Evolutionary conservation across 2,329 filamentous ascomycete species (phyloP).

Genomic region (Keithomyces neogunnii): DNA sequence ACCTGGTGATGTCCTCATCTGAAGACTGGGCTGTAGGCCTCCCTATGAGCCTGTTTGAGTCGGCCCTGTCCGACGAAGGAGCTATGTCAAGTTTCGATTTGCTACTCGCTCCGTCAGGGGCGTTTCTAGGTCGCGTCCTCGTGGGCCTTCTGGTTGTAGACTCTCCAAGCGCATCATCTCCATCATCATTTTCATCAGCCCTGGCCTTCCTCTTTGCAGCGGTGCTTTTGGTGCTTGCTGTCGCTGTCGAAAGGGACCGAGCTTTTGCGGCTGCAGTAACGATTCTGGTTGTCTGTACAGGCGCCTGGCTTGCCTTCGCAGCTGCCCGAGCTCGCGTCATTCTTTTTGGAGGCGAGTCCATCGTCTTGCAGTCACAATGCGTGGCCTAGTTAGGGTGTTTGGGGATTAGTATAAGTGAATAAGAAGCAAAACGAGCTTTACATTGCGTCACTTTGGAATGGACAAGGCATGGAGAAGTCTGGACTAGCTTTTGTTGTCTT

Average conservation of each 20-base stretch:
- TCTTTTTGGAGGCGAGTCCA: constrained; percentile 53
- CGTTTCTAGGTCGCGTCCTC: constrained; percentile 37
- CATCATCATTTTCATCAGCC: constrained; percentile 43
- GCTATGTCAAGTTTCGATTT: constrained; percentile 6
- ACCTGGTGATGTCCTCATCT: constrained; percentile 11
- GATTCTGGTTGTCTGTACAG: constrained; percentile 33
- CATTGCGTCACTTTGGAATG: constrained; percentile 17
- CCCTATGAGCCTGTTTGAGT: constrained; percentile 19
- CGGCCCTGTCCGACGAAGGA: neutral
- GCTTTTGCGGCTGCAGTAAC: constrained; percentile 41
- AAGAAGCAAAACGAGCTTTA: constrained; percentile 11
- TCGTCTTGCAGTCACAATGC: neutral
- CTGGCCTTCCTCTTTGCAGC: constrained; percentile 41
- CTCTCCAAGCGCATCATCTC: constrained; percentile 26
- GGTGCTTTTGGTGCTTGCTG: constrained; percentile 24
- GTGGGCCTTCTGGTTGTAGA: constrained; percentile 27
- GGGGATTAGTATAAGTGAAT: constrained; percentile 7
- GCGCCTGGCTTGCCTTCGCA: constrained; percentile 30
- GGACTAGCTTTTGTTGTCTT: constrained; percentile 9
- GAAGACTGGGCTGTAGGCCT: constrained; percentile 17
- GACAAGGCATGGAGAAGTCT: constrained; percentile 5
- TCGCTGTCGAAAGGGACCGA: constrained; percentile 27
- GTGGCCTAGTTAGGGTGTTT: neutral
- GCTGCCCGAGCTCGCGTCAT: constrained; percentile 44
- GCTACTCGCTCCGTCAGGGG: constrained; percentile 15